Percentiles rank a stretch among this genome's conserved stretches.
phyloP scores from a whole-genome alignment of 352 stramenopile genomes.

The Thalassiosira livingstoniorum region DNA sequence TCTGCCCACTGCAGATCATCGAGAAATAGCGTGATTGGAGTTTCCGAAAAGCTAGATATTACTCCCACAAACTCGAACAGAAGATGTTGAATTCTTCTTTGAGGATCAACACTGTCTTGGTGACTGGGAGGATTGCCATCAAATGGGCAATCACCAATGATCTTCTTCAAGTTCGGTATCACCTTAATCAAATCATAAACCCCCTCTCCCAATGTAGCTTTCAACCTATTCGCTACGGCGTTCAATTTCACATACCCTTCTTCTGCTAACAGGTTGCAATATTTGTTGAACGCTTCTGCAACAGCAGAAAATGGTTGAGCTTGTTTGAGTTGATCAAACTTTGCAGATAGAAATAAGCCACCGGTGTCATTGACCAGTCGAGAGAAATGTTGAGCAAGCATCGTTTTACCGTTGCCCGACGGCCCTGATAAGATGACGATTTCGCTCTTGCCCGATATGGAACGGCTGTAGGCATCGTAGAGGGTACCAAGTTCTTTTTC shows the following conservation, averaged over 20 bases:
- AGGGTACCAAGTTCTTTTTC: slow-evolving; percentile 17
- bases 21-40: slow-evolving; percentile 18
- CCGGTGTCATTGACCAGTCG: slow-evolving; percentile 1
- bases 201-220: neutral
- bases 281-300: slow-evolving; percentile 19
- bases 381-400: slow-evolving; percentile 16
- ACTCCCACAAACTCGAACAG: slow-evolving; percentile 37
- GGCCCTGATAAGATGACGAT: slow-evolving; percentile 21
- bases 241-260: neutral
- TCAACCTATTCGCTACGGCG: neutral
- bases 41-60: slow-evolving; percentile 16
- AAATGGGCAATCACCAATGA: slow-evolving; percentile 5
- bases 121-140: neutral
- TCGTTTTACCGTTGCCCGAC: slow-evolving; percentile 17
- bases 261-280: slow-evolving; percentile 9
- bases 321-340: slow-evolving; percentile 36
- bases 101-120: slow-evolving; percentile 28
- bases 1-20: slow-evolving; percentile 40
- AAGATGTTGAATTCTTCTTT: slow-evolving; percentile 34
- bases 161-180: slow-evolving; percentile 20
- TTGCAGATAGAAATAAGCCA: slow-evolving; percentile 32
- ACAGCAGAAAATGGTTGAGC: slow-evolving; percentile 24
- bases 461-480: slow-evolving; percentile 9
- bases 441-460: slow-evolving; percentile 6
- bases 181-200: slow-evolving; percentile 3